Evolutionary conservation across 192 early-diverging fungal species (phyloP).

Genomic region (Pilobolus umbonatus): DNA sequence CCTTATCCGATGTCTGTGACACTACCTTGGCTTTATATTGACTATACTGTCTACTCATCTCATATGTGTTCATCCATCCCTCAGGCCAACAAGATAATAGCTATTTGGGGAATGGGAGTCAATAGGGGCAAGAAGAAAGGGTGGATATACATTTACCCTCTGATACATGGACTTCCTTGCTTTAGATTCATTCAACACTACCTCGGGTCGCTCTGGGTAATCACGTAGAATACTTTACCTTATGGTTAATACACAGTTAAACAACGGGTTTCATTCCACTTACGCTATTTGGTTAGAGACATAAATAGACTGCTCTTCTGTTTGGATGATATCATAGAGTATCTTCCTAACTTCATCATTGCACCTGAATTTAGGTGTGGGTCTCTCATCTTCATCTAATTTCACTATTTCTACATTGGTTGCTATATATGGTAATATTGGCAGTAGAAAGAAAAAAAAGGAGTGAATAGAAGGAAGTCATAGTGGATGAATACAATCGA

Average conservation of each 20-base stretch:
- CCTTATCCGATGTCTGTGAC: background rate
- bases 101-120: constrained; percentile 19
- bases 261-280: too few species aligned
- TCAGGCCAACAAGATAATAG: constrained; percentile 40
- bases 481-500: too few species aligned
- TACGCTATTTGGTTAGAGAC: constrained; percentile 31
- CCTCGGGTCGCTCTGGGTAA: too few species aligned
- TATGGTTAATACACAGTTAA: too few species aligned
- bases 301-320: constrained; percentile 17
- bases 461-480: too few species aligned
- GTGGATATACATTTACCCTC: constrained; percentile 28
- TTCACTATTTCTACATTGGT: constrained; percentile 8
- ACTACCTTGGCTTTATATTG: constrained; percentile 31
- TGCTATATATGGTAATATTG: too few species aligned
- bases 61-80: constrained; percentile 51
- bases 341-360: constrained; percentile 23
- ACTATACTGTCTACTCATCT: constrained; percentile 50
- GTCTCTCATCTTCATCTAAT: background rate
- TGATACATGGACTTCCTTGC: constrained; percentile 46
- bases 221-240: too few species aligned
- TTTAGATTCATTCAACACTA: too few species aligned
- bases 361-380: constrained; percentile 27
- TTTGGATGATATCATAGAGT: constrained; percentile 29
- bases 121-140: background rate
- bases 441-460: too few species aligned